These are phyloP conservation scores for Stephania yunnanensis DNA, from an alignment of 164 flowering plant species.

Conservation along the genomic window DNA sequence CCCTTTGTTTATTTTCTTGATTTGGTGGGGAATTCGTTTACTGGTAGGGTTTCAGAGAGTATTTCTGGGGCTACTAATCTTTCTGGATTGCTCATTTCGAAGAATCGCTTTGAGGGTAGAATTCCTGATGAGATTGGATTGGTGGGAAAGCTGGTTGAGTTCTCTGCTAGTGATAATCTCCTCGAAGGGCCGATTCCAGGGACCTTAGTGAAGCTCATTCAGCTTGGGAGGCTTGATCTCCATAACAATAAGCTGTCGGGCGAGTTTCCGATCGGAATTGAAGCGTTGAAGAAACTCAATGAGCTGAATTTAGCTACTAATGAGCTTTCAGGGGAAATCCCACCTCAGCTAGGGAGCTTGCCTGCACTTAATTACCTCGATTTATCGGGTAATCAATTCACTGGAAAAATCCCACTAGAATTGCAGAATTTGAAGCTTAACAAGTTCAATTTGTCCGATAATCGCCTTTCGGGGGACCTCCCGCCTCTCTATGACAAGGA, in stretches of 20 bases:
- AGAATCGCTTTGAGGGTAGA: slow-evolving; percentile 47
- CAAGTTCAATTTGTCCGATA: slow-evolving; percentile 42
- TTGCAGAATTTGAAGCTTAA: slow-evolving; percentile 56
- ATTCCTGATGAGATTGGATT: slow-evolving; percentile 45
- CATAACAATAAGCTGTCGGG: slow-evolving; percentile 37
- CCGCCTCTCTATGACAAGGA: slow-evolving; percentile 48
- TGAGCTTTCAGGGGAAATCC: slow-evolving; percentile 42
- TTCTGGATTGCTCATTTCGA: slow-evolving; percentile 35
- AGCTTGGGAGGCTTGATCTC: slow-evolving; percentile 38
- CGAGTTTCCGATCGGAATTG: slow-evolving; percentile 31
- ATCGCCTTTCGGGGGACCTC: slow-evolving; percentile 38
- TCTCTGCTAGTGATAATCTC: slow-evolving; percentile 30
- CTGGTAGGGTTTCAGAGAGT: slow-evolving; percentile 41
- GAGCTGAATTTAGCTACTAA: slow-evolving; percentile 43
- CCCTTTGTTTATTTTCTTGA: slow-evolving; percentile 59
- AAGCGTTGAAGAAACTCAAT: slow-evolving; percentile 33
- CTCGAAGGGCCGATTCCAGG: slow-evolving; percentile 38
- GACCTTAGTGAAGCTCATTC: slow-evolving; percentile 28
- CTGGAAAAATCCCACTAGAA: slow-evolving; percentile 43
- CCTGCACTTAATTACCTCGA: slow-evolving; percentile 49
- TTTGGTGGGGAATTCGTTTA: slow-evolving; percentile 40
- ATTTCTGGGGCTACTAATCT: slow-evolving; percentile 48
- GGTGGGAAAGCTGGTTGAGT: slow-evolving; percentile 26
- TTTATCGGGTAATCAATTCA: slow-evolving; percentile 42
- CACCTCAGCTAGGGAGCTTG: slow-evolving; percentile 40